Evolutionary conservation across 352 stramenopile species (phyloP), one percentile per base, ranked within the genome.

Genomic region (Globisporangium orthogonon): DNA sequence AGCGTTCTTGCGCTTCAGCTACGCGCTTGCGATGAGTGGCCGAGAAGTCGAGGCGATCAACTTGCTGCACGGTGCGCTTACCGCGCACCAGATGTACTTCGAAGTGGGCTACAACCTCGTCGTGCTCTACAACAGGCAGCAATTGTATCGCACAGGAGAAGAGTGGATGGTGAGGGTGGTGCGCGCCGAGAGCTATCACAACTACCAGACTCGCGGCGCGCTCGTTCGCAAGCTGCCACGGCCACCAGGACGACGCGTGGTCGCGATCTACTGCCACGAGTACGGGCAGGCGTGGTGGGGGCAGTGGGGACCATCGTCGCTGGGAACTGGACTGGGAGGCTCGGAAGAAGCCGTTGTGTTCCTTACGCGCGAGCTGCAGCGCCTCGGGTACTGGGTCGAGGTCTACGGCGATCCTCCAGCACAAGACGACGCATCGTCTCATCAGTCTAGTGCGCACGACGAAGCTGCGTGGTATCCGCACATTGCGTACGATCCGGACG

Each of bases 331-430:
- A 7, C 71, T 97, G 15, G 91, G 91, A 30, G 91, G 91, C 0
- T 97, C 87, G 7, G 91, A 98, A 63, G 89, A 97, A 71, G 86
- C 91, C 0, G 89, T 97, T 0, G 78, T 97, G 18, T 96, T 95
- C 58, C 59, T 98, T 14, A 66, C 88, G 4, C 60, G 69, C 0
- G 86, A 96, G 55, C 70, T 98, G 2, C 74, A 73, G 5, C 62
- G 67, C 11, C 72, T 94, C 13, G 90, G 91, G 2, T 96, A 94
- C 67, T 81, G 66, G 67, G 86, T 98, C 23, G 82, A 96, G 59
- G 73, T 97, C 0, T 98, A 96, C 45, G 83, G 66, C 0, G 76
- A 96, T 54, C 79, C 84, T 17, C 65, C 78, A 0, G 31, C 41
- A 2, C 45, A 76, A 30, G 83, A 96, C 50, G 45, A 73, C 7